Base-by-base conservation (phyloP, 2,329 filamentous ascomycete genomes). In the Neofusicoccum laricinum region DNA sequence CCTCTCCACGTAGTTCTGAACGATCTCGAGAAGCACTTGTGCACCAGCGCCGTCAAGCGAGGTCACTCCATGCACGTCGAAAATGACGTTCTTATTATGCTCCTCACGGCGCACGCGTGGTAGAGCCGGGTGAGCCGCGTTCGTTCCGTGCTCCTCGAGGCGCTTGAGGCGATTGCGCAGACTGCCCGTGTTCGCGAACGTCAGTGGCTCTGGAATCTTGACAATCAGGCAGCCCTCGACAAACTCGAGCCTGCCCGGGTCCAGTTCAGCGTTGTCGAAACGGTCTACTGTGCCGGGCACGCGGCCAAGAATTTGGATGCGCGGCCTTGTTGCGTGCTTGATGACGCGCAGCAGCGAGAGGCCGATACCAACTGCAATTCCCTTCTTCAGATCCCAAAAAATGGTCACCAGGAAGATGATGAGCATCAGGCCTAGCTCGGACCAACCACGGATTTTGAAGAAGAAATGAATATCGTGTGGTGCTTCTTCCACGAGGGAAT, bases 51-150 rank as follows among this genome's bases (percentile, higher is more conserved):
- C 95, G 74, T 99, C 95, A 71, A 99, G 88, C 32, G 90, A 90
- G 0, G 93, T 97, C 2, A 99, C 95, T n/a, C 95, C 95, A 70
- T 98, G 94, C 7, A 98, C 93, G 74, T 99, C 95, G 72, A 99
- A 98, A 67, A 99, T 93, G 76, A 99, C 84, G 73, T 97, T 97
- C 69, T 88, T 86, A 75, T 97, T 97, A 71, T 91, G 88, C 66
- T 94, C 90, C n/a, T 88, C 85, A 30, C 85, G 82, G 4, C 93
- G 85, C 14, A 96, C 83, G 2, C 91, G 86, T 0, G 95, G 95
- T 17, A 97, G 82, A 0, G 93, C 93, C 0, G 95, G 95, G 71
- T 98, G 95, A 0, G 91, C 92, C 61, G 85, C 82, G 50, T 83
- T 88, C 0, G 92, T 94, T n/a, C 95, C 95, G 72, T 98, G 97